phyloP scores from a whole-genome alignment of 805 yeast species.

The Metschnikowia amazonensis region DNA sequence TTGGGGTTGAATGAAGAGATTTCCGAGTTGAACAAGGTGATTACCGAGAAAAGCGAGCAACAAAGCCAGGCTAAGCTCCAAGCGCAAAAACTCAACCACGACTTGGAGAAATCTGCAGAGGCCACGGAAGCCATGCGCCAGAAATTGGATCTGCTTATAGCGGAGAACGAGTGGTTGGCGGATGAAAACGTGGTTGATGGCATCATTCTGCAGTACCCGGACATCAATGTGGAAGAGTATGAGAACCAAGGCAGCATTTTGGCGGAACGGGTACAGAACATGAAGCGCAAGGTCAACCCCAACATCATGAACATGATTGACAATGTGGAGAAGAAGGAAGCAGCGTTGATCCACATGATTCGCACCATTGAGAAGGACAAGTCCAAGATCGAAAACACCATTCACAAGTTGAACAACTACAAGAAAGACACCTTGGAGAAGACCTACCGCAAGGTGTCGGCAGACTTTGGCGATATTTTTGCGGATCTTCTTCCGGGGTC shows the following conservation, averaged over 20 bases:
- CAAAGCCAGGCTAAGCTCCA: conserved; percentile 48
- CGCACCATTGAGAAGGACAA: conserved; percentile 86
- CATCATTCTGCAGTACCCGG: conserved; percentile 58
- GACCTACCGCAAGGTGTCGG: conserved; percentile 83
- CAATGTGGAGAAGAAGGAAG: conserved; percentile 84
- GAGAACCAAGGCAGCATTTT: conserved; percentile 55
- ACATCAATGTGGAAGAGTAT: conserved; percentile 60
- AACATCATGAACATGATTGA: conserved; percentile 90
- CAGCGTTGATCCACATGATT: conserved; percentile 72
- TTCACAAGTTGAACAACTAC: conserved; percentile 76
- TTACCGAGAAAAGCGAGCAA: conserved; percentile 43
- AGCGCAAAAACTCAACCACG: conserved; percentile 52
- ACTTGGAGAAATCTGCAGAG: conserved; percentile 46
- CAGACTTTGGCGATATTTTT: conserved; percentile 87
- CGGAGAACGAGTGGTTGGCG: conserved; percentile 67
- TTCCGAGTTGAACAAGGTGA: conserved; percentile 48
- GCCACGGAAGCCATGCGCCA: conserved; percentile 33
- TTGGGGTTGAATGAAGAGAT: conserved; percentile 76
- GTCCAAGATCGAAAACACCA: conserved; percentile 82
- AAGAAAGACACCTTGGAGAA: conserved; percentile 76
- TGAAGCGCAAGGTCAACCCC: conserved; percentile 78
- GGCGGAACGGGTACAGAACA: conserved; percentile 55
- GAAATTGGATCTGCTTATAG: conserved; percentile 44
- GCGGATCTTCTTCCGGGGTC: conserved; percentile 85
- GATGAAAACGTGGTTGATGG: conserved; percentile 57